Percentiles rank a stretch among this genome's conserved stretches.
Conservation (phyloP, 352 stramenopile genomes). For the Stephanocyclus meneghinianus region DNA sequence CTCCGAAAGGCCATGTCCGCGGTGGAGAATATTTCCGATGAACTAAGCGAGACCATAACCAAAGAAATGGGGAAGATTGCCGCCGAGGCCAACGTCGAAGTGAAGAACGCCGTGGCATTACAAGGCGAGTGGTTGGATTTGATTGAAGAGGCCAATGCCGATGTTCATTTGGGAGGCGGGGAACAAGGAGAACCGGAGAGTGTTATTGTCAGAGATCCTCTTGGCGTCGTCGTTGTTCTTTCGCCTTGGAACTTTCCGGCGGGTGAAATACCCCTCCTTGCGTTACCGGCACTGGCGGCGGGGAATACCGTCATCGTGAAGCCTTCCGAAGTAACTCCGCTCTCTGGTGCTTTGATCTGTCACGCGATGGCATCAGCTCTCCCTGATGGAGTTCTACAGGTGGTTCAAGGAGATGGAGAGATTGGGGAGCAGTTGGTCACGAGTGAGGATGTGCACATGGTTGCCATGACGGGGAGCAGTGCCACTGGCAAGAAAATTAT, state of each 20-base stretch:
- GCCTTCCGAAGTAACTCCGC: conserved; percentile 61
- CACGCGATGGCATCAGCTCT: conserved; percentile 22
- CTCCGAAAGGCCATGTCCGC: conserved; percentile 27
- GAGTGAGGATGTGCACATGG: conserved; percentile 47
- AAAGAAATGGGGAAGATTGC: conserved; percentile 56
- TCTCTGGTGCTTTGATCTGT: conserved; percentile 25
- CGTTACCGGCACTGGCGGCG: conserved; percentile 52
- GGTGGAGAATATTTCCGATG: conserved; percentile 31
- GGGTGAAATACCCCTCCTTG: conserved; percentile 42
- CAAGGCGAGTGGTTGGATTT: conserved; percentile 49
- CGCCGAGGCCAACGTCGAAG: conserved; percentile 41
- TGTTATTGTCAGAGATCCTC: conserved; percentile 44
- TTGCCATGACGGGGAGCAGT: conserved; percentile 55
- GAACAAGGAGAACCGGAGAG: conserved; percentile 26
- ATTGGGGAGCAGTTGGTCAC: conserved; percentile 47
- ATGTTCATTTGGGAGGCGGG: conserved; percentile 25
- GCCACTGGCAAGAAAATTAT: conserved; percentile 56
- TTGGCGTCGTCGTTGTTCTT: conserved; percentile 61
- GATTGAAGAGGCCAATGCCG: conserved; percentile 52
- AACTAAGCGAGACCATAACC: conserved; percentile 41
- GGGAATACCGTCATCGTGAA: conserved; percentile 71
- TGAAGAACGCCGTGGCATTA: conserved; percentile 31
- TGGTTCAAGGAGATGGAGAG: conserved; percentile 55
- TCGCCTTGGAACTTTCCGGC: conserved; percentile 71
- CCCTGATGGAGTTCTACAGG: conserved; percentile 47